Evolutionary conservation across 2,329 filamentous ascomycete genomes (phyloP).

Genomic region (Knoxdaviesia capensis): DNA sequence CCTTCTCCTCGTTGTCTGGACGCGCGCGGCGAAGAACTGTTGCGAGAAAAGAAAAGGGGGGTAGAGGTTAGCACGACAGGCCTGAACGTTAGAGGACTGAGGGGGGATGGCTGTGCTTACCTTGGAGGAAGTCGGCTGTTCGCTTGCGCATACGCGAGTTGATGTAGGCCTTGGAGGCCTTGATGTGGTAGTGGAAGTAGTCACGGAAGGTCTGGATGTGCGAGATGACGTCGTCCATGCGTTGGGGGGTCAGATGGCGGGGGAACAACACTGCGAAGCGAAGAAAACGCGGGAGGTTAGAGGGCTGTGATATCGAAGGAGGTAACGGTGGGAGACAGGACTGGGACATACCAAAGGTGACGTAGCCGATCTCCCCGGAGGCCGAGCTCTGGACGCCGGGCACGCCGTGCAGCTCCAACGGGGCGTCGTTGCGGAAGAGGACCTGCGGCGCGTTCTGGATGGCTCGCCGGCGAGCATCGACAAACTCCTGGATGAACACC

Average conservation of each 20-base stretch:
- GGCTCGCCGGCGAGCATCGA: conserved; percentile 80
- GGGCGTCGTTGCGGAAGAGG: conserved; percentile 84
- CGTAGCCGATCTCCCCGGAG: conserved; percentile 82
- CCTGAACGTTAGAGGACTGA: background rate
- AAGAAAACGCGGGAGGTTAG: background rate
- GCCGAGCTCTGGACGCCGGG: conserved; percentile 60
- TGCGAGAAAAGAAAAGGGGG: background rate
- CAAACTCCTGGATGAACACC: conserved; percentile 96
- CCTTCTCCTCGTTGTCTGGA: conserved; percentile 90
- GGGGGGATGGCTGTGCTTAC: conserved; percentile 24
- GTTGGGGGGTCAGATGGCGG: conserved; percentile 74
- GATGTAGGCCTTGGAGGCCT: conserved; percentile 97
- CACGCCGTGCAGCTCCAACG: conserved; percentile 73
- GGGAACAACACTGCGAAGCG: conserved; percentile 63
- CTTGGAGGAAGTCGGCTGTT: conserved; percentile 95
- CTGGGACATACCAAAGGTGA: conserved; percentile 65
- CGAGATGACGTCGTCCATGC: conserved; percentile 87
- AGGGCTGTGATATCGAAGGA: background rate
- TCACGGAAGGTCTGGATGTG: conserved; percentile 99
- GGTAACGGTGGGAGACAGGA: background rate
- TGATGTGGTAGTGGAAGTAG: conserved; percentile 99
- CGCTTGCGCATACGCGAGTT: conserved; percentile 95
- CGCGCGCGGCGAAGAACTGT: conserved; percentile 85
- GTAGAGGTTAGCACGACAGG: too few species aligned
- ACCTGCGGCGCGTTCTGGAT: conserved; percentile 98